These are phyloP conservation scores for Gracilaria domingensis DNA, from an alignment of 23 red algal species.

Conservation along the genomic window DNA sequence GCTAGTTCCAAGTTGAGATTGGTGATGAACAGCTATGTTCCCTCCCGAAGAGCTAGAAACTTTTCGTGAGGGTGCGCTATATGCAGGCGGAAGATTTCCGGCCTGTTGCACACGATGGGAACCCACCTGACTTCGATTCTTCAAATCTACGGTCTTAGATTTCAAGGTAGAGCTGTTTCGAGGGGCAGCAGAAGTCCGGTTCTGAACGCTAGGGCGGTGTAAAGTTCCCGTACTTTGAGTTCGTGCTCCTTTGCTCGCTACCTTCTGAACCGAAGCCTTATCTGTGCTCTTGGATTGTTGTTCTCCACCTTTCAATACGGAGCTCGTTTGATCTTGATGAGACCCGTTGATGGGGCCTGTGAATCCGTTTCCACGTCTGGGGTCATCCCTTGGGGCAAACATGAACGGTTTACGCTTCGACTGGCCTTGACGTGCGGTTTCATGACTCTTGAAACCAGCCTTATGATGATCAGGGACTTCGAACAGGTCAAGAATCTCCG, in stretches of 20 bases:
- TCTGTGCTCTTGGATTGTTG: neutral
- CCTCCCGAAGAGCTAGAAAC: neutral
- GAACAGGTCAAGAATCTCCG: conserved; percentile 2
- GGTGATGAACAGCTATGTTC: neutral
- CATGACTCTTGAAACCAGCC: conserved; percentile 52
- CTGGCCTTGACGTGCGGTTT: conserved; percentile 32
- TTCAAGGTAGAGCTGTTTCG: neutral
- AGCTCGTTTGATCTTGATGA: neutral
- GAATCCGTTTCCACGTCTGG: neutral
- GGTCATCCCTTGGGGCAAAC: conserved; percentile 32
- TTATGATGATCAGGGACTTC: conserved; percentile 57
- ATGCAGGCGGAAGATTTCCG: conserved; percentile 32
- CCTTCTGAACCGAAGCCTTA: neutral
- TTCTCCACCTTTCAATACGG: neutral
- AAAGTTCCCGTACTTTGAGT: neutral
- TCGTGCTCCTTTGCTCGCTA: neutral
- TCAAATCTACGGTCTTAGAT: conserved; percentile 6
- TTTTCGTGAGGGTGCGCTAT: conserved; percentile 6
- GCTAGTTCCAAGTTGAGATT: neutral
- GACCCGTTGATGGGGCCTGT: neutral
- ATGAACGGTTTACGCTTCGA: conserved; percentile 42
- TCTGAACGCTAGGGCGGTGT: neutral
- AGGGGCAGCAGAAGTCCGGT: neutral
- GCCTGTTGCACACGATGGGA: conserved; percentile 8
- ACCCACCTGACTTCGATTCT: neutral